Evolutionary conservation across 495 filamentous ascomycete genomes (phyloP).

Genomic region (Apiosordaria backusii): DNA sequence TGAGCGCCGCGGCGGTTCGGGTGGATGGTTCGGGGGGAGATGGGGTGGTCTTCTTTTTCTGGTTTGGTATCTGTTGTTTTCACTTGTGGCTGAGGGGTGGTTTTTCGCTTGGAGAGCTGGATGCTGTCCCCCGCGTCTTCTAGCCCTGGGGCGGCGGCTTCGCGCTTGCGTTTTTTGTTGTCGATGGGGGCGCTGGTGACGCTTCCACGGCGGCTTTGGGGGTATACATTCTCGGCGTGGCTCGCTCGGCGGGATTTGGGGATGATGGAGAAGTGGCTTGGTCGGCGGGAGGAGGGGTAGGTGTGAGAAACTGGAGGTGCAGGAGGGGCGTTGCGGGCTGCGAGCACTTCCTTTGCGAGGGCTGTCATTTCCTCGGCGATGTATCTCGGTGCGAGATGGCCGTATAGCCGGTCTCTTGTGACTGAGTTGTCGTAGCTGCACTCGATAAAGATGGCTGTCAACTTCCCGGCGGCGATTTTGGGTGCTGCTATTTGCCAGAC

Average conservation of each 20-base stretch:
- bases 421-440: conserved; percentile 83
- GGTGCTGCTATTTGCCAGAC: conserved; percentile 86
- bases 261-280: not conserved
- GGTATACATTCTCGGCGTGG: not conserved
- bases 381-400: conserved; percentile 81
- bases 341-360: conserved; percentile 63
- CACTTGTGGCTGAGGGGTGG: conserved; percentile 7
- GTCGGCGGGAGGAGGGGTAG: conserved; percentile 4
- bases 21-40: conserved; percentile 38
- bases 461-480: conserved; percentile 64
- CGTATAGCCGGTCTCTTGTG: conserved; percentile 72
- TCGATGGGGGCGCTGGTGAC: conserved; percentile 26
- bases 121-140: conserved; percentile 19
- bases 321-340: conserved; percentile 17
- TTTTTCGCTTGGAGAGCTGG: conserved; percentile 11
- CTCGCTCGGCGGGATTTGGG: not conserved
- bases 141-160: not conserved
- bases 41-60: conserved; percentile 16
- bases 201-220: conserved; percentile 7
- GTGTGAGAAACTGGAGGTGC: not conserved
- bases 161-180: conserved; percentile 44
- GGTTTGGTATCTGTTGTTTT: not conserved
- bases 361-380: conserved; percentile 70
- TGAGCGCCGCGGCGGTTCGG: conserved; percentile 19
- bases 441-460: conserved; percentile 87